phyloP scores from a whole-genome alignment of 192 early-diverging fungal genomes.

The Entomortierella lignicola region DNA sequence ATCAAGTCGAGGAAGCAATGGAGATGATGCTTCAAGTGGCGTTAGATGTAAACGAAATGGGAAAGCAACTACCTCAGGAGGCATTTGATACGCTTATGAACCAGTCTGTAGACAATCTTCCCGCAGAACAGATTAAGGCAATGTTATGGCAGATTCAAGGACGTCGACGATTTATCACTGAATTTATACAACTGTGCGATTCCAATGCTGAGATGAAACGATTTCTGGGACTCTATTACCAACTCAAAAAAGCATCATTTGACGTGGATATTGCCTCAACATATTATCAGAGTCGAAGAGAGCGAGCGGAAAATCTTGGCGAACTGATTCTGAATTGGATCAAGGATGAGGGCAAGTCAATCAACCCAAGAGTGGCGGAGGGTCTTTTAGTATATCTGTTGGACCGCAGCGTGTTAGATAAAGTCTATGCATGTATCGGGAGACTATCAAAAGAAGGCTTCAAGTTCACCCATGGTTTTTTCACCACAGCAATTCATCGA shows the following conservation, averaged over 20 bases:
- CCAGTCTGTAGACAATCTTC: conserved; percentile 29
- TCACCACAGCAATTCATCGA: conserved; percentile 37
- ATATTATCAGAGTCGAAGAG: conserved; percentile 41
- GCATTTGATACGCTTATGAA: conserved; percentile 26
- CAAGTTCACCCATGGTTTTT: conserved; percentile 30
- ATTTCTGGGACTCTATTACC: conserved; percentile 16
- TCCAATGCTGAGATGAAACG: conserved; percentile 43
- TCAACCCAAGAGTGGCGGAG: conserved; percentile 21
- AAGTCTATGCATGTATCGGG: conserved; percentile 19
- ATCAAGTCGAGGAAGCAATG: conserved; percentile 36
- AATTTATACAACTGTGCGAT: conserved; percentile 35
- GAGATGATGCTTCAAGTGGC: conserved; percentile 52
- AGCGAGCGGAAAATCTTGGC: conserved; percentile 8
- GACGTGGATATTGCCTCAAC: conserved; percentile 36
- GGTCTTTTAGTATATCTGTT: conserved; percentile 34
- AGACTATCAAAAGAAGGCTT: conserved; percentile 16
- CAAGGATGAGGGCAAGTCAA: neutral
- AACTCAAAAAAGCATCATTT: conserved; percentile 15
- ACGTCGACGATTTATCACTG: conserved; percentile 42
- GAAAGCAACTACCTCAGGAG: conserved; percentile 45
- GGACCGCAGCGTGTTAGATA: conserved; percentile 17
- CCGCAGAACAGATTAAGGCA: conserved; percentile 38
- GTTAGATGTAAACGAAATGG: conserved; percentile 36
- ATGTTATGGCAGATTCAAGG: conserved; percentile 40
- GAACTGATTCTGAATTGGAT: conserved; percentile 23